Conservation (phyloP, 352 stramenopile genomes). For the Globisporangium ultimum region DNA sequence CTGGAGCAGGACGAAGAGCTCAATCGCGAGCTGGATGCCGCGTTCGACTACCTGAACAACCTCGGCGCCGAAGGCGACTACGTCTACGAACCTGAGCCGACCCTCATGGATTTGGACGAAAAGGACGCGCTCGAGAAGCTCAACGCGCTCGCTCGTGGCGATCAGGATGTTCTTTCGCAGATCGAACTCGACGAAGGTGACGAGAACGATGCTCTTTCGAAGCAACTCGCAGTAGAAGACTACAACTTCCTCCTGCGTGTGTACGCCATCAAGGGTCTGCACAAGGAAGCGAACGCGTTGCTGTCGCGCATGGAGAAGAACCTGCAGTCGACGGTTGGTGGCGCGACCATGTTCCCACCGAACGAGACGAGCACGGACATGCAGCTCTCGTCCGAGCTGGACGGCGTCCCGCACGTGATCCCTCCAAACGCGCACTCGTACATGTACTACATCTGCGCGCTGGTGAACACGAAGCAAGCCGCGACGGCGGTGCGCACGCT, state of each 20-base stretch:
- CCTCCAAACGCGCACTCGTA: conserved; percentile 60
- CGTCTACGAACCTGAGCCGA: conserved; percentile 61
- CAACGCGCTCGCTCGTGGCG: conserved; percentile 49
- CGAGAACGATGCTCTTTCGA: conserved; percentile 9
- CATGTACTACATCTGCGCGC: conserved; percentile 72
- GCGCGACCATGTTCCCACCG: conserved; percentile 11
- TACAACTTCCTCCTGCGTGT: conserved; percentile 78
- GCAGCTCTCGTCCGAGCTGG: conserved; percentile 32
- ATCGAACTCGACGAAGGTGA: conserved; percentile 25
- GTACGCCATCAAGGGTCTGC: conserved; percentile 62
- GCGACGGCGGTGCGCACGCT: conserved; percentile 65
- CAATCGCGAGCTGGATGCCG: conserved; percentile 58
- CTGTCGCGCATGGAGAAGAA: conserved; percentile 75
- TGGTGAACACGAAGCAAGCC: conserved; percentile 40
- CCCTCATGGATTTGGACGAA: conserved; percentile 58
- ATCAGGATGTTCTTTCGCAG: conserved; percentile 41
- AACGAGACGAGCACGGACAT: conserved; percentile 25
- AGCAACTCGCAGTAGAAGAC: conserved; percentile 52
- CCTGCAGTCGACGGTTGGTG: conserved; percentile 12
- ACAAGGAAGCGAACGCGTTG: conserved; percentile 65
- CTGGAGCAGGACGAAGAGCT: conserved; percentile 62
- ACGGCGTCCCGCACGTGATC: conserved; percentile 45
- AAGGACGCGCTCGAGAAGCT: conserved; percentile 62
- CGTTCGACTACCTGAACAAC: conserved; percentile 71
- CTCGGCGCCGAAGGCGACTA: conserved; percentile 60